Evolutionary conservation across 352 stramenopile genomes (phyloP), one percentile per base, ranked within the genome.

Genomic region (Phytopythium ostracodes): DNA sequence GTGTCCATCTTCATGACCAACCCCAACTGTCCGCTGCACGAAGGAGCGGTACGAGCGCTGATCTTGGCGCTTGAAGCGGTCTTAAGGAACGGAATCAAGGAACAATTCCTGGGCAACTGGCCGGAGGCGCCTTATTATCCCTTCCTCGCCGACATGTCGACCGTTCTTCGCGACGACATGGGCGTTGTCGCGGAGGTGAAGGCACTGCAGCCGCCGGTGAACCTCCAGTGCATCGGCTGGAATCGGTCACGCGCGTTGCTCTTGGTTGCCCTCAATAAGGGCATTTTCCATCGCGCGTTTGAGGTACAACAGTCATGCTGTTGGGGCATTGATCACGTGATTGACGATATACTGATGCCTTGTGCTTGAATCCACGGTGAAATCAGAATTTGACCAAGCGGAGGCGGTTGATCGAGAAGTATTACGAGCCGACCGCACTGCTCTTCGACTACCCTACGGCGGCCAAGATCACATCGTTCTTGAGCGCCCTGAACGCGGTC

Each of bases 401-500:
- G 22, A 74, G 81, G 18, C 54, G 66, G 29, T 31, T 89, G 1
- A 70, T 92, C 29, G 82, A 90, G 29, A 80, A 67, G 29, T 92
- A 81, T 55, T 94, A 90, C 64, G 67, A 88, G 20, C 62, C 65
- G 1, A 72, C 72, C 35, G 82, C 80, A 15, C 55, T 92, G 40
- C 53, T 94, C 24, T 90, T 76, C 60, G 77, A 81, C n/a, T 94
- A 94, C 66, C 67, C 72, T 35, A 71, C 70, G 24, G 79, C 82
- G 7, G 71, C 68, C 4, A 71, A 73, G 60, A 79, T 91, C 29
- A 61, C 75, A 8, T 76, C 82, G 5, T 82, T 86, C 33, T 62
- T 94, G 25, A 89, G 79, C 62, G 84, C 84, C 1, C 61, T 92
- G 18, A 88, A 94, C 35, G 84, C 77, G 2, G 79, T 91, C 51